Percentiles rank a stretch among this genome's conserved stretches.
Conservation (phyloP, 192 early-diverging fungal genomes). For the Dispira simplex region DNA sequence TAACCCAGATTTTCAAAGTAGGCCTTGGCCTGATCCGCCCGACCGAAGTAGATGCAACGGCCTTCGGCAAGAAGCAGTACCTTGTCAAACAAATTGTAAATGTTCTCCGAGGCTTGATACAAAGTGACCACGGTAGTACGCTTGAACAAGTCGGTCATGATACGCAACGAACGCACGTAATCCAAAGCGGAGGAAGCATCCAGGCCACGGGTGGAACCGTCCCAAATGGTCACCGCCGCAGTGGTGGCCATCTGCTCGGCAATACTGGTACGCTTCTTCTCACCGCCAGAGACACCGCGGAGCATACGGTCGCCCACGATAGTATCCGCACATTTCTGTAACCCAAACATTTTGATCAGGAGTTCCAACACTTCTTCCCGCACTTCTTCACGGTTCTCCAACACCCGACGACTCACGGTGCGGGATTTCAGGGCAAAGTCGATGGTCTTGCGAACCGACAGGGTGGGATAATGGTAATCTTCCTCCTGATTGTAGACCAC, state of each 20-base stretch:
- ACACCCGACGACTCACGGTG: slow-evolving; percentile 29
- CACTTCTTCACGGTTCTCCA: slow-evolving; percentile 2
- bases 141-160: slow-evolving; percentile 46
- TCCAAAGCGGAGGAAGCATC: slow-evolving; percentile 43
- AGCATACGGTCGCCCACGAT: slow-evolving; percentile 38
- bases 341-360: slow-evolving; percentile 39
- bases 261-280: slow-evolving; percentile 46
- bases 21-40: slow-evolving; percentile 30
- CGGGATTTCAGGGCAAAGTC: slow-evolving; percentile 60
- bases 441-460: slow-evolving; percentile 66
- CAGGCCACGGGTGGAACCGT: slow-evolving; percentile 41
- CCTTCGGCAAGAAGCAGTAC: slow-evolving; percentile 49
- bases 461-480: slow-evolving; percentile 57
- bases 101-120: slow-evolving; percentile 64
- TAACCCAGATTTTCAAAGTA: slow-evolving; percentile 52
- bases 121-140: slow-evolving; percentile 41
- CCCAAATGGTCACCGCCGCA: slow-evolving; percentile 38
- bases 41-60: slow-evolving; percentile 54
- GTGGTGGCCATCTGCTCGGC: slow-evolving; percentile 37
- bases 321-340: slow-evolving; percentile 31
- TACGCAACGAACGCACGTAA: slow-evolving; percentile 53
- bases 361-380: slow-evolving; percentile 7
- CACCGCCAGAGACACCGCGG: slow-evolving; percentile 50
- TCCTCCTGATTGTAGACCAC: slow-evolving; percentile 35
- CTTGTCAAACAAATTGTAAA: slow-evolving; percentile 57